Evolutionary conservation across 139 green algal species (phyloP), one percentile per base, ranked within the genome.

Genomic region (Picochlorum costavermella): DNA sequence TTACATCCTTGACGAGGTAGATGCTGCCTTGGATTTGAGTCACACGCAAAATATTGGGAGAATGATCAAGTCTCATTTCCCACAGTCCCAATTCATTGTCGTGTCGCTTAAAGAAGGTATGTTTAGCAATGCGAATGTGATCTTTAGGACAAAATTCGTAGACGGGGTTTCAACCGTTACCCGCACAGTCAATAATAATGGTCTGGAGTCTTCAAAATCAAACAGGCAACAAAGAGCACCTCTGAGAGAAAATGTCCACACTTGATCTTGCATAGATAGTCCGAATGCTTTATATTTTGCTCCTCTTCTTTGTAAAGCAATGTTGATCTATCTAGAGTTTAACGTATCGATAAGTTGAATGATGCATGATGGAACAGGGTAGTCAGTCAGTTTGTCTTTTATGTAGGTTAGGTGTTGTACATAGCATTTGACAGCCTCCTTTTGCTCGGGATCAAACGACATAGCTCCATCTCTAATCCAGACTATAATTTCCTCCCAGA

Each of bases 1-100:
- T 70, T 99, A 99, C 82, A 99, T 99, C 67, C 77, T 99, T 44
- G 94, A 99, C 61, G 94, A 99, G 83, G 92, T 97, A 29, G 94
- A 99, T 71, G 88, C 92, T 2, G 94, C 94, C 8, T 75, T 99
- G 71, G 94, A 99, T 75, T 78, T 98, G 45, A 95, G 84, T 78
- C 91, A 99, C 86, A 99, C 91, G 55, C 92, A 97, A 71, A 97
- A 97, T 77, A 96, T 98, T 36, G 92, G 92, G 12, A 72, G 80
- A 67, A 97, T 98, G 92, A 98, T 99, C 77, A 92, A 91, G 67
- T 60, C 80, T 31, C 89, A 98, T 83, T 99, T 99, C 82, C 92
- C 94, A 12, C 78, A 96, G 59, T 89, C 80, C 1, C 84, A 92
- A 72, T 89, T 90, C 56, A 69, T 89, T 12, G 75, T 85, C 26